Percentiles rank a stretch among this genome's conserved stretches.
phyloP scores from a whole-genome alignment of 1,139 yeast genomes.

The Suhomyces taliae region DNA sequence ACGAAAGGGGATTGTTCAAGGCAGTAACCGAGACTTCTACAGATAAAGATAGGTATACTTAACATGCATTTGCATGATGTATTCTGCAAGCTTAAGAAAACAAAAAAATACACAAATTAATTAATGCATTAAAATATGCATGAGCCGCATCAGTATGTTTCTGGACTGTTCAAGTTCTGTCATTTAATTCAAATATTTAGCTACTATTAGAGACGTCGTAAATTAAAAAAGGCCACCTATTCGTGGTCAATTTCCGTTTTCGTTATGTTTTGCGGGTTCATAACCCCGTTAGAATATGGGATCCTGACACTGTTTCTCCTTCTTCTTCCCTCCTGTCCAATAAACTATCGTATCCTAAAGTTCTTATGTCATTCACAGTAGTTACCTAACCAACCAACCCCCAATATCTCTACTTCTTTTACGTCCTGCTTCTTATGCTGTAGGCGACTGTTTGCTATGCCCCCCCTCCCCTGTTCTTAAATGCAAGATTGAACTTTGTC shows the following conservation, averaged over 20 bases:
- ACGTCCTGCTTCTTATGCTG: too few species aligned
- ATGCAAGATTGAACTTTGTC: background rate
- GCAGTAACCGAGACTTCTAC: conserved; percentile 7
- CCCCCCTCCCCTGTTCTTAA: background rate
- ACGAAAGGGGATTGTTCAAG: background rate
- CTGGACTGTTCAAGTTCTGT: conserved; percentile 3
- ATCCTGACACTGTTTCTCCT: background rate
- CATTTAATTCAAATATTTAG: background rate
- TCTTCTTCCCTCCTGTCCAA: too few species aligned
- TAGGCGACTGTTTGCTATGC: background rate
- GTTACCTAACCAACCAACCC: too few species aligned
- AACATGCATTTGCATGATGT: conserved; percentile 1
- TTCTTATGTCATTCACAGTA: too few species aligned
- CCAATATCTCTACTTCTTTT: too few species aligned
- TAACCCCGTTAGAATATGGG: background rate
- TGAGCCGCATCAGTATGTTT: background rate
- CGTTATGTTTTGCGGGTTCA: background rate
- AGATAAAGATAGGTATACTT: conserved; percentile 2
- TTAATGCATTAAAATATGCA: background rate
- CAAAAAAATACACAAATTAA: background rate
- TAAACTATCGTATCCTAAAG: too few species aligned
- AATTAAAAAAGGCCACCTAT: background rate
- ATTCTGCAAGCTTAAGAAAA: background rate
- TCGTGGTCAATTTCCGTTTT: background rate
- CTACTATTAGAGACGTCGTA: background rate